Base-by-base conservation (phyloP, 1,284 basidiomycete genomes). In the Hypsizygus ulmarius region DNA sequence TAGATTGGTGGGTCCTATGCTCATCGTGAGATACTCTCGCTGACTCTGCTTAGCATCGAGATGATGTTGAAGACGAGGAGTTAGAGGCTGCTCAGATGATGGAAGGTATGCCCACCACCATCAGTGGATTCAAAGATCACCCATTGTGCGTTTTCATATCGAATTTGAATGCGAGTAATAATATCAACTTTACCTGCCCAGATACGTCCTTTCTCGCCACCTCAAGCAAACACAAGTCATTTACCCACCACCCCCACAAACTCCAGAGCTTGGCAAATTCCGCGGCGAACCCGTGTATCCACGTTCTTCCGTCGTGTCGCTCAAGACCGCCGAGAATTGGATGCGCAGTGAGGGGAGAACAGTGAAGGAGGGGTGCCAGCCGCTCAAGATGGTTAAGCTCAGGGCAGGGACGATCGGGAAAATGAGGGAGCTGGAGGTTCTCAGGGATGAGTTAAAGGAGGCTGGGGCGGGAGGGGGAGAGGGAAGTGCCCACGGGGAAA, bases 301-400 rank as follows among this genome's bases (percentile, higher is more conserved):
- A 33, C 87, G 95, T 25, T 81, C 82, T 1, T 80, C 88, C 43
- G 91, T 99, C 5, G 74, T 95, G 14, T 69, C 81, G 3, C 79
- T 97, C 48, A 96, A 95, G 65, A 90, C 91, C 1, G 81, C 90
- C 14, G 95, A 98, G 64, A 95, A 90, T 61, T 99, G 95, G 93
- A 88, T 96, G 84, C 84, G 95, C 9, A 82, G 82, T 38, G 93
- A 70, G 52, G 76, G 97, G 0, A 78, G 93, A 21, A 72, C 73
- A 43, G 74, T 98, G 50, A 81, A 79, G 57, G 75, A 81, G 47
- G 85, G 87, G 7, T 83, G 84, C 59, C 89, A 93, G 56, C 87
- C 96, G 2, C 74, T 97, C 68, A 99, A 98, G 70, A 84, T 83
- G 76, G 84, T 92, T 55, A 97, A 97, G 68, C 78, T 90, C 60